Base-by-base conservation (phyloP, 148 eudicot species). In the Rhododendron simsii region DNA sequence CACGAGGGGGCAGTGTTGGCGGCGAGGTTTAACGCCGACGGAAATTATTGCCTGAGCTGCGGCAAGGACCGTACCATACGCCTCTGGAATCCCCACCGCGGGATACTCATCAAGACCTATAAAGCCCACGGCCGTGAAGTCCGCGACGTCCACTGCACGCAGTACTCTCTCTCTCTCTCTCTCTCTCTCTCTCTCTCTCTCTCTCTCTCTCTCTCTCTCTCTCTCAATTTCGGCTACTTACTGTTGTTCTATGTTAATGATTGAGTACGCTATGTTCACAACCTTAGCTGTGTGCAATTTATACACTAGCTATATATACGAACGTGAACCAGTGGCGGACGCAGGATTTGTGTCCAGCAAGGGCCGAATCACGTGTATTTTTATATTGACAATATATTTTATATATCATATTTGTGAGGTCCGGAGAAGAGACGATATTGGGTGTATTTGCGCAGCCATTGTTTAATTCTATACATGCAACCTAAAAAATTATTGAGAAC, bases 81-180 rank as follows among this genome's bases (percentile, higher is more conserved):
- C 47, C 95, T 96, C n/a, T 96, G 99, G 99, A 96, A 96, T 88
- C 99, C 99, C 53, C 98, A 96, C 93, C 97, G 96, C 53, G 99
- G 99, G 2, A 93, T 95, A 83, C 98, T 91, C 88, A 92, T 95
- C 92, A 96, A 95, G 86, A 91, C 98, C 90, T 95, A 96, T 89
- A 95, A 95, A 90, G 88, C 99, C 45, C 99, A 96, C 83, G 98
- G 90, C 86, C 97, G 99, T 84, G 98, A 95, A 91, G 99, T 96
- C 80, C 96, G 98, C 30, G 98, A 96, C 63, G 96, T 95, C 55
- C 95, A 94, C 55, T 98, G 94, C 88, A 92, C 97, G 79, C 79
- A 80, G 98, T 96, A 90, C 59, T 9, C 82, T 35, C 85, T 18
- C 87, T 75, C 82, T 51, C 18, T 53, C 26, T 28, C 23, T 13